These are phyloP conservation scores for Suhomyces guaymorum DNA, from an alignment of 1,139 yeast genomes.

Conservation along the genomic window DNA sequence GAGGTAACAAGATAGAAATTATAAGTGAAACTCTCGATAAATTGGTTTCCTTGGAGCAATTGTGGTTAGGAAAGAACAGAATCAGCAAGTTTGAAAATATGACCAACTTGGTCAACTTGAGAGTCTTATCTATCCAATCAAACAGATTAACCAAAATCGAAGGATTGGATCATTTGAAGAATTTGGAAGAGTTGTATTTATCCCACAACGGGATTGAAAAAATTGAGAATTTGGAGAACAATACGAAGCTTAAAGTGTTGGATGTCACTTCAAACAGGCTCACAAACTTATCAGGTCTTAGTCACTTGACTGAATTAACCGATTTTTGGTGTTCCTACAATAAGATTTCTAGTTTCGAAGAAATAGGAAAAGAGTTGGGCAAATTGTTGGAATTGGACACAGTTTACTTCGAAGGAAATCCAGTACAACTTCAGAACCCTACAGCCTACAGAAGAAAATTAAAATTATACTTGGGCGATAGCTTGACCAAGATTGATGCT, in stretches of 20 bases:
- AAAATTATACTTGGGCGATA: slow-evolving; percentile 67
- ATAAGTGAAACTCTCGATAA: slow-evolving; percentile 60
- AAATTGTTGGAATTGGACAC: slow-evolving; percentile 70
- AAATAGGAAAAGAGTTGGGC: slow-evolving; percentile 66
- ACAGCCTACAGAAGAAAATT: slow-evolving; percentile 86
- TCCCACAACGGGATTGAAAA: slow-evolving; percentile 80
- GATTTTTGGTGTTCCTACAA: slow-evolving; percentile 95
- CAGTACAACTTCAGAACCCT: slow-evolving; percentile 69
- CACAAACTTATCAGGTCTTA: slow-evolving; percentile 59
- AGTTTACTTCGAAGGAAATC: slow-evolving; percentile 95
- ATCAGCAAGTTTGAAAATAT: slow-evolving; percentile 69
- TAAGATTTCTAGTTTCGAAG: slow-evolving; percentile 63
- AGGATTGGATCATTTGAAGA: slow-evolving; percentile 70
- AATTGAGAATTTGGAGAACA: slow-evolving; percentile 77
- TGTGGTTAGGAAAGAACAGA: slow-evolving; percentile 93
- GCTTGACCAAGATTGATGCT: slow-evolving; percentile 88
- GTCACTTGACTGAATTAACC: slow-evolving; percentile 67
- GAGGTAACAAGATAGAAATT: slow-evolving; percentile 77
- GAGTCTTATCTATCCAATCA: slow-evolving; percentile 84
- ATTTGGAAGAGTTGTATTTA: slow-evolving; percentile 82
- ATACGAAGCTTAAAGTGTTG: slow-evolving; percentile 65
- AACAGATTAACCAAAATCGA: slow-evolving; percentile 79
- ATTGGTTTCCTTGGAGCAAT: slow-evolving; percentile 60
- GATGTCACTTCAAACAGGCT: slow-evolving; percentile 82
- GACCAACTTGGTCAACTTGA: slow-evolving; percentile 58